These are phyloP conservation scores for Monosporascus ibericus DNA, from an alignment of 2,329 filamentous ascomycete species.

Conservation along the genomic window DNA sequence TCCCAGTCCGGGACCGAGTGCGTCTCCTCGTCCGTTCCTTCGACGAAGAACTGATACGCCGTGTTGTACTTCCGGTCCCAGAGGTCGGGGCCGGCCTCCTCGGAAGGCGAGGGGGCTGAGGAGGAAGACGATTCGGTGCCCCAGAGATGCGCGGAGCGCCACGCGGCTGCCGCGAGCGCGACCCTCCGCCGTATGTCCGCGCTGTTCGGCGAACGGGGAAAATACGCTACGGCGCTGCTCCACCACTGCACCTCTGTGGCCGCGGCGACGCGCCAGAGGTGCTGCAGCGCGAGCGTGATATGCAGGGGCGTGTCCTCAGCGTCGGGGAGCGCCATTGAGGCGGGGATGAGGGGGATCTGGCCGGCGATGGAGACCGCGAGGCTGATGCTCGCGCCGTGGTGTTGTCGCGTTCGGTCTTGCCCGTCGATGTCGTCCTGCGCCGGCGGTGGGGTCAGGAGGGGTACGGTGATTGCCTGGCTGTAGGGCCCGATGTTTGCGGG, in stretches of 20 bases:
- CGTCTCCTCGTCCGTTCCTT: conserved; percentile 15
- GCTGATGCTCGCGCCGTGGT: conserved; percentile 16
- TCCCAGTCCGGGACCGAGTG: conserved; percentile 45
- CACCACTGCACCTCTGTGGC: conserved; percentile 69
- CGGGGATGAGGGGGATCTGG: conserved; percentile 82
- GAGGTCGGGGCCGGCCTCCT: conserved; percentile 50
- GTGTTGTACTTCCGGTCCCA: conserved; percentile 62
- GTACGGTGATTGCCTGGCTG: conserved; percentile 72
- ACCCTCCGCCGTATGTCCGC: conserved; percentile 27
- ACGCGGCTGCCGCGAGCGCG: conserved; percentile 38
- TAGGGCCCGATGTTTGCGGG: conserved; percentile 97
- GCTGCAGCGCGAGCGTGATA: conserved; percentile 71
- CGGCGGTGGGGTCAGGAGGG: conserved; percentile 24
- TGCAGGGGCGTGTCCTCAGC: conserved; percentile 45
- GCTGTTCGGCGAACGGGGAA: conserved; percentile 36
- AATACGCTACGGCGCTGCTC: conserved; percentile 69
- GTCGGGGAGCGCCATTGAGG: conserved; percentile 61
- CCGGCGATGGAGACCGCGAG: conserved; percentile 65
- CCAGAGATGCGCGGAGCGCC: conserved; percentile 39
- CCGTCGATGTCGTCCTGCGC: conserved; percentile 19
- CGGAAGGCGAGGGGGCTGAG: not conserved
- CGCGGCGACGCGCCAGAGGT: conserved; percentile 76
- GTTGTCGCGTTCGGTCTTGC: conserved; percentile 14
- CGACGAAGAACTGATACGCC: conserved; percentile 37
- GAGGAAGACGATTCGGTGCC: not conserved